Base-by-base conservation (phyloP, 345 rosid genomes). In the Lumnitzera racemosa region DNA sequence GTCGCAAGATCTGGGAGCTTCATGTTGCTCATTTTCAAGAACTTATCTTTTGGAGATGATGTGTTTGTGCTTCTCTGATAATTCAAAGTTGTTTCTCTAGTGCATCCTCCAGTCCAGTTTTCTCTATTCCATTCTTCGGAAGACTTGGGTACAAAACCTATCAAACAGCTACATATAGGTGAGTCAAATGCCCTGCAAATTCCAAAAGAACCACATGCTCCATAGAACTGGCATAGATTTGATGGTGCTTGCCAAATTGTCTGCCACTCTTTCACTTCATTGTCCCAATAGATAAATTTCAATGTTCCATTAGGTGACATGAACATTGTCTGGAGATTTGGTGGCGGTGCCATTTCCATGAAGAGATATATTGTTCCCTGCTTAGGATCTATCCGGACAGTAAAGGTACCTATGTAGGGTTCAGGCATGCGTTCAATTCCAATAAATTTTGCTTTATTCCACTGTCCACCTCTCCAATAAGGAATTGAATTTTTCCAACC, bases 381-480 rank as follows among this genome's bases (percentile, higher is more conserved):
- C 43, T 36, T 36, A 36, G 3, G 1, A 36, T 36, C 43, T 36
- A 4, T 4, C 10, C 1, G 10, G 43, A 36, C 7, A 36, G 1
- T 36, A 36, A 8, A 36, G 1, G 6, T 5, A 9, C 43, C 6
- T 36, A 9, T 36, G 10, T 4, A 36, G 3, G 43, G 6, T 36
- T 5, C 43, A 36, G 3, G 7, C 43, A 36, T 36, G 43, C 6
- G 7, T 36, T 36, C 8, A 1, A 36, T 5, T 36, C 43, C 43
- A 36, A 36, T 36, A 36, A 36, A 36, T 36, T 36, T 36, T 36
- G 43, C 10, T 36, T 36, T 36, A 8, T 36, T 8, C 7, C 43
- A 8, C 10, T 36, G 43, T 36, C 43, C 9, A 4, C 76, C 70
- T 61, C 69, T 75, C 80, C 76, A 23, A 17, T 11, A 24, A 0